These are phyloP conservation scores for Cladosporium halotolerans DNA, from an alignment of 2,329 filamentous ascomycete species.

Conservation along the genomic window DNA sequence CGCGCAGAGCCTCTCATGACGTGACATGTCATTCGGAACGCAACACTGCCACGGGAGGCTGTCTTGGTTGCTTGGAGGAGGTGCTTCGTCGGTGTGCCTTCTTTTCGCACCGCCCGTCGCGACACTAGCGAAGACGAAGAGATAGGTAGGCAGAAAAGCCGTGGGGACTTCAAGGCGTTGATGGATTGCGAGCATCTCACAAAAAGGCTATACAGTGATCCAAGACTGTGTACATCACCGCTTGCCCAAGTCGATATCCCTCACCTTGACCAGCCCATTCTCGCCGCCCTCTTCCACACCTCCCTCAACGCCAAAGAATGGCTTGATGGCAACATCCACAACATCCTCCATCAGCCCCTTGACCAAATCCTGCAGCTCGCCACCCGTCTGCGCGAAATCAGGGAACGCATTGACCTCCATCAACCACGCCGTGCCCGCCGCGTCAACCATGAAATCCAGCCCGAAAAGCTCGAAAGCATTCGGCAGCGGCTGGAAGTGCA, in stretches of 20 bases:
- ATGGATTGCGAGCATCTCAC: too few relatives aligned
- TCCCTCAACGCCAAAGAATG: constrained; percentile 54
- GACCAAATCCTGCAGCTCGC: constrained; percentile 64
- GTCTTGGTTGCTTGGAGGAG: too few relatives aligned
- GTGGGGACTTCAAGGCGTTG: too few relatives aligned
- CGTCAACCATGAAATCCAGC: constrained; percentile 80
- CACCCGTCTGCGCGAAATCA: constrained; percentile 88
- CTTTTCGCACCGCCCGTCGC: too few relatives aligned
- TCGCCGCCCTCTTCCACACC: constrained; percentile 14
- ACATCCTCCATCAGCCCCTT: constrained; percentile 70
- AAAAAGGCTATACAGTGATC: too few relatives aligned
- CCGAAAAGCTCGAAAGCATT: constrained; percentile 92
- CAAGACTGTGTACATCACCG: constrained; percentile 3
- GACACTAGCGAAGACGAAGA: too few relatives aligned
- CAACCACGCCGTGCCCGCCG: constrained; percentile 59
- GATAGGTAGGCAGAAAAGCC: too few relatives aligned
- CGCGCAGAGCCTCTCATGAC: too few relatives aligned
- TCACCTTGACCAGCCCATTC: constrained; percentile 35
- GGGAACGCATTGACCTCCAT: constrained; percentile 95
- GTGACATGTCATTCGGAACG: too few relatives aligned
- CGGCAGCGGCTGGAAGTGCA: constrained; percentile 85
- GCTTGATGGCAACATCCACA: constrained; percentile 58
- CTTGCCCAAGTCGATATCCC: constrained; percentile 43
- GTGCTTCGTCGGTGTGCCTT: too few relatives aligned
- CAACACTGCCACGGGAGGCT: too few relatives aligned